Base-by-base conservation (phyloP, 2,329 filamentous ascomycete genomes). In the Paraconiothyrium sp. region DNA sequence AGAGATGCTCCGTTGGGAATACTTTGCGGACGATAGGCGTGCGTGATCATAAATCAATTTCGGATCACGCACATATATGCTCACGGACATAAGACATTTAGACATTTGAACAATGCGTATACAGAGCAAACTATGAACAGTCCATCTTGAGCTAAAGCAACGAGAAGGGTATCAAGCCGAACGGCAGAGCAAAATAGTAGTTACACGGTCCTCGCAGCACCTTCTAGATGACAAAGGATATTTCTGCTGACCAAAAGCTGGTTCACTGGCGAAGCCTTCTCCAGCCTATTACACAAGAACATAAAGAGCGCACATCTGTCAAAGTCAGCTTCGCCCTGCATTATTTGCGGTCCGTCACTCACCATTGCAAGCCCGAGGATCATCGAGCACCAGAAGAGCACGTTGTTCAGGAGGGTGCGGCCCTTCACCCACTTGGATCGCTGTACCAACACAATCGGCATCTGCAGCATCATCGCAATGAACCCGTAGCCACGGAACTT, bases 401-500 rank as follows among this genome's bases (percentile, higher is more conserved):
- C 84, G 74, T 97, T 77, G 63, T 77, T 97, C 60, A 97, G 82
- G 34, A 94, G 90, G 75, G 89, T 89, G 68, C 88, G 87, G 22
- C 89, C 89, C 58, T 89, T 86, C 41, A 98, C 88, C 83, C 88
- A 92, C 63, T 84, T 87, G 4, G 91, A 93, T 64, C 92, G 87
- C 82, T 98, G 95, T 34, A 98, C 82, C 78, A 94, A 88, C n/a
- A 98, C 92, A 68, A 98, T 95, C 0, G 95, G 95, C 69, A 98
- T 86, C 83, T 99, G 95, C 64, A 96, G 82, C 95, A 99, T 98
- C 89, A 97, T 95, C 64, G 92, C 91, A 22, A 96, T 74, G 76
- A 97, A 97, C 10, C 94, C 95, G 75, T 98, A 99, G 13, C 95
- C 95, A 41, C 95, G 84, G 49, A 98, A 84, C 82, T 99, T 98